These are phyloP conservation scores for Boletus austroedulis DNA, from an alignment of 1,284 basidiomycete species.

Conservation along the genomic window DNA sequence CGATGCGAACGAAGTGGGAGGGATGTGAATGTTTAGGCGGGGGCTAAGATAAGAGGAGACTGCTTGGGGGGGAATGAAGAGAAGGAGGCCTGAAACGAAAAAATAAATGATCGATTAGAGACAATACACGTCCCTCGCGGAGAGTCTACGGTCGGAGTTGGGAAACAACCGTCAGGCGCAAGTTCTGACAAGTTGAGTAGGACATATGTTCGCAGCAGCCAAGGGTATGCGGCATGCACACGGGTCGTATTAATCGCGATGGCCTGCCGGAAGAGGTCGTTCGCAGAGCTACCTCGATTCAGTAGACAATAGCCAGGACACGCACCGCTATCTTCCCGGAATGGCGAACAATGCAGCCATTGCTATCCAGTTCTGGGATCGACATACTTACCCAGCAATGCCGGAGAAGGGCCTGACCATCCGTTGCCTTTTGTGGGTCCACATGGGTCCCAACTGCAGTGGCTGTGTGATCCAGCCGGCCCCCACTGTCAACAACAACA, in stretches of 20 bases:
- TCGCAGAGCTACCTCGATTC: slow-evolving; percentile 19
- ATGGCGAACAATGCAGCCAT: slow-evolving; percentile 31
- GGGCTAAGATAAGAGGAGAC: slow-evolving; percentile 32
- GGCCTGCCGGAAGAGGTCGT: neutral
- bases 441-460: slow-evolving; percentile 36
- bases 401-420: neutral
- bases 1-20: slow-evolving; percentile 33
- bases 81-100: slow-evolving; percentile 29
- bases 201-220: neutral
- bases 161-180: slow-evolving; percentile 26
- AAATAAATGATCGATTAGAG: slow-evolving; percentile 29
- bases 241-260: neutral
- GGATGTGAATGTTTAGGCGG: slow-evolving; percentile 31
- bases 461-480: slow-evolving; percentile 28
- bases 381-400: slow-evolving; percentile 9
- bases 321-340: slow-evolving; percentile 29
- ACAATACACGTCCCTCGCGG: slow-evolving; percentile 35
- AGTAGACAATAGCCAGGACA: slow-evolving; percentile 30
- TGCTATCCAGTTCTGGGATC: slow-evolving; percentile 21
- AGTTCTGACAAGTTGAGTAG: slow-evolving; percentile 19
- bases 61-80: slow-evolving; percentile 11
- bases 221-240: slow-evolving; percentile 3
- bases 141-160: slow-evolving; percentile 37
- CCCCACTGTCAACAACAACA: neutral
- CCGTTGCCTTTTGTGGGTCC: slow-evolving; percentile 38